Evolutionary conservation across 164 flowering plant genomes (phyloP).

Genomic region (Liquidambar formosana): DNA sequence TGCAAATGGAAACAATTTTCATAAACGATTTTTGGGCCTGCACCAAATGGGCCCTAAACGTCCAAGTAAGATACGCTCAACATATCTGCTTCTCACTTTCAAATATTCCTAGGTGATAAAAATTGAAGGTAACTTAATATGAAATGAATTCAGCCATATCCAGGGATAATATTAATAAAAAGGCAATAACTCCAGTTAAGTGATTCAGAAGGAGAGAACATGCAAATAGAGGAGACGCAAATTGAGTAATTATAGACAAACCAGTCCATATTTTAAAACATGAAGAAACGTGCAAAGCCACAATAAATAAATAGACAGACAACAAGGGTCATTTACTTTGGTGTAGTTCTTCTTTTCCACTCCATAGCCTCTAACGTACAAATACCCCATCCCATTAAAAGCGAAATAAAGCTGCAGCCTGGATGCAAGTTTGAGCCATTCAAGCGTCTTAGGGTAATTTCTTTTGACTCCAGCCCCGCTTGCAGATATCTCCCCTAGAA

Average conservation of each 20-base stretch:
- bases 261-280: neutral
- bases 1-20: too few relatives aligned
- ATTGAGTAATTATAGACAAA: neutral
- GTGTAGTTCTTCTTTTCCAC: too few relatives aligned
- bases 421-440: too few relatives aligned
- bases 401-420: constrained; percentile 59
- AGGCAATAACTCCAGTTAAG: too few relatives aligned
- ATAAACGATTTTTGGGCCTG: too few relatives aligned
- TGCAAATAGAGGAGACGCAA: neutral
- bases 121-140: neutral
- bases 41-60: neutral
- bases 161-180: neutral
- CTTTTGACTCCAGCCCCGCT: constrained; percentile 66
- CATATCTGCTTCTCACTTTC: neutral
- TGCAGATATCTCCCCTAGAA: too few relatives aligned
- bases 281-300: too few relatives aligned
- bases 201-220: too few relatives aligned
- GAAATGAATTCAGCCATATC: neutral
- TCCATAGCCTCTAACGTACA: too few relatives aligned
- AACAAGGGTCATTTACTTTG: too few relatives aligned
- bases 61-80: neutral
- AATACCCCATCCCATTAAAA: constrained; percentile 67
- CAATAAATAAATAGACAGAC: too few relatives aligned
- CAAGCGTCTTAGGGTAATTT: constrained; percentile 55
- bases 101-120: neutral